Base-by-base conservation (phyloP, 1,139 yeast genomes). In the Schwanniomyces etchellsii region DNA sequence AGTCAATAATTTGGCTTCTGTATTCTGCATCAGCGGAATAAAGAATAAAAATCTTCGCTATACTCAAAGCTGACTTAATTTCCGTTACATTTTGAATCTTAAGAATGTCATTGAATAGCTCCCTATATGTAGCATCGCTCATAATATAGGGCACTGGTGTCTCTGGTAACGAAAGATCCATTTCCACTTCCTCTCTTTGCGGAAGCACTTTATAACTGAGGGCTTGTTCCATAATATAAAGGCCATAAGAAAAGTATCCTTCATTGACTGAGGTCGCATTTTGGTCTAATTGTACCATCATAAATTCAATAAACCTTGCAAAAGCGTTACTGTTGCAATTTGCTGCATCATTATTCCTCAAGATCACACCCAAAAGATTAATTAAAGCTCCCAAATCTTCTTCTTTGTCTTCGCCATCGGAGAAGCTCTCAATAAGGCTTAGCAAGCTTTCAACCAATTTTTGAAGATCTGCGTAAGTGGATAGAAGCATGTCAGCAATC, bases 21-120 rank as follows among this genome's bases (percentile, higher is more conserved):
- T 48, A 55, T 0, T 44, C 48, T 14, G 66, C 67, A 10, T 68
- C 62, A 24, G 67, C 60, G 6, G 85, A 65, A 39, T 69, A 74
- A 7, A 80, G 48, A 1, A 77, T 64, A 34, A 82, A 50, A 2
- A 81, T 45, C 23, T 78, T 61, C 9, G 76, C 63, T 2, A 77
- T 51, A 0, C 77, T 69, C 2, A 70, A 42, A 0, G 81, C 80
- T 2, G 74, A 54, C 24, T 67, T 59, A 13, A 69, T 61, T 25
- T 61, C 64, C 1, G 60, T 47, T 5, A 77, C 49, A 0, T 58
- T 58, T 3, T 58, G 55, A 3, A 72, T 50, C 2, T 51, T 40
- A 7, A 74, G 42, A 14, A 82, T 32, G 0, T 52, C 45, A 1
- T 65, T 58, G 35, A 81, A 71, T 1, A 83, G 47, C 1, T 43